These are phyloP conservation scores for Lepiota brunneoincarnata DNA, from an alignment of 768 basidiomycete genomes.

Conservation along the genomic window DNA sequence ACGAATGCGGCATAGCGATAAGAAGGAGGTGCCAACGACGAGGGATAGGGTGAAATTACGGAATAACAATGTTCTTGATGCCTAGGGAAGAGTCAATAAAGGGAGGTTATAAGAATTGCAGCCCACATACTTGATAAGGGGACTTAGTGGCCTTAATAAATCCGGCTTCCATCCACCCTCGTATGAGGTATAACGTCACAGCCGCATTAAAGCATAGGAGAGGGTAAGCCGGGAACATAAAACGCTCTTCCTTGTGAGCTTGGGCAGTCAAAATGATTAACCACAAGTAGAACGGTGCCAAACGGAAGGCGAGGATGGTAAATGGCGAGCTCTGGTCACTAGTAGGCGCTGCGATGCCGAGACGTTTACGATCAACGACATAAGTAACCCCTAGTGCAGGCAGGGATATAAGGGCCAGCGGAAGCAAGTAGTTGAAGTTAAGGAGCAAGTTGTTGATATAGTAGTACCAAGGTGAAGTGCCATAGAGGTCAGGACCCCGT, in stretches of 20 bases:
- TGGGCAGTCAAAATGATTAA: slow-evolving; percentile 73
- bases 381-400: slow-evolving; percentile 78
- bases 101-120: not conserved
- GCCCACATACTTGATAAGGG: slow-evolving; percentile 69
- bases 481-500: slow-evolving; percentile 90
- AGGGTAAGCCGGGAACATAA: slow-evolving; percentile 94
- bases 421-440: slow-evolving; percentile 89
- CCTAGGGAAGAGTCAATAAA: slow-evolving; percentile 40
- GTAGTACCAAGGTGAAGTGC: slow-evolving; percentile 83
- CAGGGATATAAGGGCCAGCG: slow-evolving; percentile 77
- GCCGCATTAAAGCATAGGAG: slow-evolving; percentile 93
- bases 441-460: slow-evolving; percentile 87
- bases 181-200: slow-evolving; percentile 77
- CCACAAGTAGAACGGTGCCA: slow-evolving; percentile 96
- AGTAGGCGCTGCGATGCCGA: slow-evolving; percentile 51
- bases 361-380: slow-evolving; percentile 70
- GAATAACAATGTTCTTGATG: slow-evolving; percentile 75
- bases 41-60: slow-evolving; percentile 70
- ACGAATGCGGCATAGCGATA: slow-evolving; percentile 78
- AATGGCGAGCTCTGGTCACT: slow-evolving; percentile 75
- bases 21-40: slow-evolving; percentile 56
- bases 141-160: slow-evolving; percentile 80
- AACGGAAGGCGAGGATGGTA: slow-evolving; percentile 67
- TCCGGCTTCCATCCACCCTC: slow-evolving; percentile 81
- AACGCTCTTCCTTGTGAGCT: slow-evolving; percentile 97